Evolutionary conservation across 495 filamentous ascomycete genomes (phyloP).

Genomic region (Penicillium goetzii): DNA sequence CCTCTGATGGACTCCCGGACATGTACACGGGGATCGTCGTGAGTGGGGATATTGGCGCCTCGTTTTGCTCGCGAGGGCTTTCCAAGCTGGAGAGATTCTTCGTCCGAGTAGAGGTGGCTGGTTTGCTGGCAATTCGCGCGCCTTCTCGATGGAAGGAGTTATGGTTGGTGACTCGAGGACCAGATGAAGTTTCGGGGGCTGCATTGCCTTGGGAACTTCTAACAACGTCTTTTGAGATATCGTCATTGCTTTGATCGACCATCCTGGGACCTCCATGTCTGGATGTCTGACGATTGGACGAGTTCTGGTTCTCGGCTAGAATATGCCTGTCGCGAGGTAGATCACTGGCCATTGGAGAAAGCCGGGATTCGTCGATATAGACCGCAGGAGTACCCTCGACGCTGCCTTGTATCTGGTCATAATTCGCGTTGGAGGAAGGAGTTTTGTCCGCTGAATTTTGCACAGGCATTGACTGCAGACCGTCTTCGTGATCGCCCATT

Average conservation of each 20-base stretch:
- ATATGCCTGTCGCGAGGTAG: constrained; percentile 7
- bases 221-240: background rate
- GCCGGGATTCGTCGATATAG: constrained; percentile 28
- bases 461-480: background rate
- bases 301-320: constrained; percentile 34
- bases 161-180: background rate
- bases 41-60: constrained; percentile 26
- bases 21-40: constrained; percentile 36
- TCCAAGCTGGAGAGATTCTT: background rate
- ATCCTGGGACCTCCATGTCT: constrained; percentile 13
- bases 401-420: background rate
- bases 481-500: background rate
- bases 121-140: background rate
- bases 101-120: background rate
- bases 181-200: too few relatives aligned
- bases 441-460: background rate
- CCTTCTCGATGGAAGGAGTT: background rate
- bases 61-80: background rate
- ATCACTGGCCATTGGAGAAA: background rate
- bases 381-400: constrained; percentile 19
- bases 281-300: constrained; percentile 23
- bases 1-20: constrained; percentile 1
- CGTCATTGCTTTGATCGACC: background rate
- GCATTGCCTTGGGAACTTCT: background rate
- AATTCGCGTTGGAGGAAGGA: background rate